Evolutionary conservation across 208 protist species (phyloP), one percentile per base, ranked within the genome.

Genomic region (Phytomonas francai): DNA sequence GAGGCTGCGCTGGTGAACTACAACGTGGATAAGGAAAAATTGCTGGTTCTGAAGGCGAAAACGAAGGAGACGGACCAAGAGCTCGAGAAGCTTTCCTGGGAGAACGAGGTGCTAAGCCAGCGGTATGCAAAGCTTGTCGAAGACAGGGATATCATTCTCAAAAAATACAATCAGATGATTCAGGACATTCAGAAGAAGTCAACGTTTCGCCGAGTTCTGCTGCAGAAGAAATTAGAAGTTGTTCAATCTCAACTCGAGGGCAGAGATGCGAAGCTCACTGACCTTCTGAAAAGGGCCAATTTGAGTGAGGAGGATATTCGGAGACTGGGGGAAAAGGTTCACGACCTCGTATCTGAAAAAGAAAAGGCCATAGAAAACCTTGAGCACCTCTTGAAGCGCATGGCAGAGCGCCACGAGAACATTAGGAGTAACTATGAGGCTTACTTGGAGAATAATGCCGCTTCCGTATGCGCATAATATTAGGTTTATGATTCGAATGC

Each of bases 291-390:
- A 59, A 86, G 94, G 33, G 91, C 88, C 29, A 98, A 98, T 74
- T 83, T 99, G 36, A 95, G 98, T 76, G 85, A 93, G 9, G 82
- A 89, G 8, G 87, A 95, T 27, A 89, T 98, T 59, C 86, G 86
- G 70, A 82, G 88, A 57, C 84, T 98, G 30, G 90, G 97, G 65
- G 82, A 90, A 70, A 93, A 95, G 74, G 87, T 99, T 29, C 97
- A 98, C 68, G 96, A 98, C 74, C 72, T 99, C 25, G 78, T 98
- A 16, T 92, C 96, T 32, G 91, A 95, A 61, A 99, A 99, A 81
- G 98, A 99, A 82, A 86, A 84, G 36, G 89, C 88, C 11, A 98
- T 99, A 78, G 87, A 96, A 56, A 92, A 98, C 59, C 84, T 99
- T 31, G 85, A 98, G 80, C 86, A 83, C 28, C 85, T 94, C 45